These are phyloP conservation scores for Nicotiana paniculata DNA, from an alignment of 257 asterid genomes.

Conservation along the genomic window DNA sequence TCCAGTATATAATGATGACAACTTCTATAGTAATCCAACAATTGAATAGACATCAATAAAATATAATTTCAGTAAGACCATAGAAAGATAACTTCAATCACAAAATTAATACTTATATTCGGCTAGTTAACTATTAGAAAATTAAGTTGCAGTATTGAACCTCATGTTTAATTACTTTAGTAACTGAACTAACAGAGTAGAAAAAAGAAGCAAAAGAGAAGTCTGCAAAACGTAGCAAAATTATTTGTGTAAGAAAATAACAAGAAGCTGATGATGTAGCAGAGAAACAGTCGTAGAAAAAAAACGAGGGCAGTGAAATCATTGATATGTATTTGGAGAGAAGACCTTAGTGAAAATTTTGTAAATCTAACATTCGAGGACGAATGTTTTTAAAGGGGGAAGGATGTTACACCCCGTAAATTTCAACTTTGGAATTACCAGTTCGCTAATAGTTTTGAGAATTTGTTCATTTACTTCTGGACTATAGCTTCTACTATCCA, in stretches of 20 bases:
- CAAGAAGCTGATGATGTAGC: background rate
- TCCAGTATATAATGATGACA: background rate
- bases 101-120: background rate
- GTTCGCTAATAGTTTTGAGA: too few species aligned
- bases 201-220: background rate
- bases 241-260: background rate
- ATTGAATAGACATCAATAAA: background rate
- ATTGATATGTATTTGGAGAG: background rate
- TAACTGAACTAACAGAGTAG: background rate
- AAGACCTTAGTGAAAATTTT: too few species aligned
- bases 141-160: background rate
- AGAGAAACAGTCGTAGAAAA: background rate
- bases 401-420: too few species aligned
- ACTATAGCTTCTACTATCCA: too few species aligned
- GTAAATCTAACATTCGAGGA: too few species aligned
- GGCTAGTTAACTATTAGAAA: background rate
- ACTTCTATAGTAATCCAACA: background rate
- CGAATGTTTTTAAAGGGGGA: too few species aligned
- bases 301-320: background rate
- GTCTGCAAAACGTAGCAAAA: background rate
- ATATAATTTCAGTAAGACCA: background rate
- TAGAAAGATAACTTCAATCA: background rate
- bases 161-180: background rate
- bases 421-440: too few species aligned
- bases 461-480: too few species aligned